These are phyloP conservation scores for Phaeosphaeriaceae sp. DNA, from an alignment of 2,329 filamentous ascomycete species.

Conservation along the genomic window DNA sequence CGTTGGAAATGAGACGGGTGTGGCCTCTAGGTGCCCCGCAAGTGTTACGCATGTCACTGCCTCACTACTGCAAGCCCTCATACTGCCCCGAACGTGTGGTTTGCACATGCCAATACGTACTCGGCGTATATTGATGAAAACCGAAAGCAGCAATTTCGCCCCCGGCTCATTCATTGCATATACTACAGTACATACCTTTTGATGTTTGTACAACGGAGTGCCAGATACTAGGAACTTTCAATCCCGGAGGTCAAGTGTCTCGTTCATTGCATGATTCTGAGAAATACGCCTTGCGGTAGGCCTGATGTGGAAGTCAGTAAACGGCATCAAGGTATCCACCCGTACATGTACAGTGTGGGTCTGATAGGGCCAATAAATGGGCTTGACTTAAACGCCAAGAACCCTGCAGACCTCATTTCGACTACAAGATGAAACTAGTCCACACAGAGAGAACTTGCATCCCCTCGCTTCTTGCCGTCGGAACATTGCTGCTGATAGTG, in stretches of 20 bases:
- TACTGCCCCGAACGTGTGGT: not conserved
- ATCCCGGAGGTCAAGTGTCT: not conserved
- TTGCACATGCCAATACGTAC: not conserved
- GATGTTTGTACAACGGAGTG: not conserved
- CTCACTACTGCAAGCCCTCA: not conserved
- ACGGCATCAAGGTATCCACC: not conserved
- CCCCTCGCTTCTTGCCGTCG: slow-evolving; percentile 5
- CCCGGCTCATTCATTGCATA: not conserved
- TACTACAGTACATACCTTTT: not conserved
- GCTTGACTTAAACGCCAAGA: not conserved
- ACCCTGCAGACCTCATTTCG: not conserved
- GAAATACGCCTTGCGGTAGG: slow-evolving; percentile 14
- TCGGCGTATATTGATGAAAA: not conserved
- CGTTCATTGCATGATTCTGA: not conserved
- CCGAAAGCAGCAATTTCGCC: slow-evolving; percentile 1
- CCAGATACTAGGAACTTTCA: not conserved
- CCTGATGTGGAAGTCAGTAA: slow-evolving; percentile 10
- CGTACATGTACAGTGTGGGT: not conserved
- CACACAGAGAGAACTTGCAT: not conserved
- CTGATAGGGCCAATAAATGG: not conserved
- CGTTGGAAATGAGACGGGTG: not conserved
- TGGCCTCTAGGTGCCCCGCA: not conserved
- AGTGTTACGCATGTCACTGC: not conserved
- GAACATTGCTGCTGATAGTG: slow-evolving; percentile 7
- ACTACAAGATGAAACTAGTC: not conserved